Evolutionary conservation across 306 rosid genomes (phyloP), one percentile per base, ranked within the genome.

Genomic region (Oemleria cerasiformis): DNA sequence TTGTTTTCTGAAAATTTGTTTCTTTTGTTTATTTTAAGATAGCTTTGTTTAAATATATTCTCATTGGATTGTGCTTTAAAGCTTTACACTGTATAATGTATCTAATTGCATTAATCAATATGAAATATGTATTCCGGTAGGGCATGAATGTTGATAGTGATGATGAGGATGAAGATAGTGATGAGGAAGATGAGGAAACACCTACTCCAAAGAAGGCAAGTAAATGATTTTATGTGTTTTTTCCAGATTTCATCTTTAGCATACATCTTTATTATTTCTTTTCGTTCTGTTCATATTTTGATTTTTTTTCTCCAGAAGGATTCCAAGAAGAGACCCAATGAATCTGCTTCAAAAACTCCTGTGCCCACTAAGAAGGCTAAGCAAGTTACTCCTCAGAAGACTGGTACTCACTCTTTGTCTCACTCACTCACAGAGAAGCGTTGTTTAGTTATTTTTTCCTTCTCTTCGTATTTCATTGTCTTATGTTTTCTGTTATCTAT

Each of bases 351-450:
- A 0, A 87, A 86, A 78, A 94, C 91, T 36, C 96, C 96, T 0
- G 78, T 86, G 53, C 23, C 96, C 60, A 19, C 83, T 25, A 94
- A 94, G 72, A 94, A 91, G 73, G 79, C 91, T 6, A 94, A 94
- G 61, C 25, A 76, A 69, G 84, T 74, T 21, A 78, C 96, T 39
- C 89, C 97, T 34, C 88, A 84, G 42, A 94, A 94, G 81, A 77
- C 82, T 25, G 98, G 98, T 93, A 70, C 82, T 41, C 17, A 25
- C 16, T 57, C 56, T 49, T 4, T 25, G 11, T 39, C 42, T n/a
- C 63, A 5, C 21, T 6, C 42, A 59, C 15, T 49, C 21, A 34
- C 11, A 59, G 8, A 25, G 1, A 59, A 34, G 4, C 42, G 15
- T 7, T 4, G 2, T 34, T 34, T 59, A 34, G 25, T 59, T 30